A percentile compares a stretch with the other conserved stretches of the same genome.
These are phyloP conservation scores for Debaryomyces prosopidis DNA, from an alignment of 805 yeast genomes.

Conservation along the genomic window DNA sequence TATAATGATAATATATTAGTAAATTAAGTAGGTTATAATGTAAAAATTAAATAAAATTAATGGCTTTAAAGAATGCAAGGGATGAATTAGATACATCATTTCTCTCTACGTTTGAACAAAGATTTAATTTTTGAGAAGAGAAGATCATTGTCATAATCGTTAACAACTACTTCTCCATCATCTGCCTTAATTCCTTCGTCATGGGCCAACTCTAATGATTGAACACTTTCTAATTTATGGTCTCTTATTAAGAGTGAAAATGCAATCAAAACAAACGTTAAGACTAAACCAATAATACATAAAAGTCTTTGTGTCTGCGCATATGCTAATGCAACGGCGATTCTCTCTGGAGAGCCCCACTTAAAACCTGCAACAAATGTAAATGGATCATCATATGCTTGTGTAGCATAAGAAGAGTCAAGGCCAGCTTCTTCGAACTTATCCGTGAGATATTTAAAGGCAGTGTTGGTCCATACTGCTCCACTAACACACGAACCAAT, in stretches of 20 bases:
- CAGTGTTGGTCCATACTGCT: constrained; percentile 66
- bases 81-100: too few relatives aligned
- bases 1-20: too few relatives aligned
- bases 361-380: constrained; percentile 46
- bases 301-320: constrained; percentile 59
- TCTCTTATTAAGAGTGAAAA: constrained; percentile 54
- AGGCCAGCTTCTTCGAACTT: constrained; percentile 27
- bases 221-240: constrained; percentile 35
- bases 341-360: constrained; percentile 67
- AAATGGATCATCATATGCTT: constrained; percentile 47
- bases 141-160: constrained; percentile 24
- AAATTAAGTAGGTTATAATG: too few relatives aligned
- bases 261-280: constrained; percentile 53
- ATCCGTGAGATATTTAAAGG: constrained; percentile 45
- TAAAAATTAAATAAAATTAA: too few relatives aligned
- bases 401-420: constrained; percentile 22
- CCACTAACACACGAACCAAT: constrained; percentile 63
- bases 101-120: constrained; percentile 5
- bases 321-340: constrained; percentile 57
- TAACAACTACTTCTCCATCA: constrained; percentile 20
- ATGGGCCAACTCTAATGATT: constrained; percentile 11
- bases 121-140: constrained; percentile 13
- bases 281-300: constrained; percentile 53
- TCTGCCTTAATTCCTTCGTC: constrained; percentile 13
- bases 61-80: too few relatives aligned